Evolutionary conservation across 352 stramenopile genomes (phyloP).

Genomic region (Globisporangium radiosum): DNA sequence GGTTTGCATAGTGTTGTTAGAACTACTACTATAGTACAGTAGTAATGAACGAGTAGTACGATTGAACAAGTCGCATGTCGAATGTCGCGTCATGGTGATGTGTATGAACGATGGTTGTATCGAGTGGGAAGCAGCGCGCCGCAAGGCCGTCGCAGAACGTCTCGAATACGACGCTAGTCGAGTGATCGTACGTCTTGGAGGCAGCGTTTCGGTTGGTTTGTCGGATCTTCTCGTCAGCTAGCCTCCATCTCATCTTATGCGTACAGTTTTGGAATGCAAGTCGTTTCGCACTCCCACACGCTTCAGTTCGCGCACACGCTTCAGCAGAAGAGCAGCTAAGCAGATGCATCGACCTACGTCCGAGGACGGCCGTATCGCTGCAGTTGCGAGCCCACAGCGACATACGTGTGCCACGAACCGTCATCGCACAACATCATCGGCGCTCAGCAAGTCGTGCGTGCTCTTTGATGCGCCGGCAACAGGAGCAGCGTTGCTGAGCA

Average conservation of each 20-base stretch:
- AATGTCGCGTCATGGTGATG: too few species aligned
- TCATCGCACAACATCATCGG: slow-evolving; percentile 3
- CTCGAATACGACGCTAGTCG: too few species aligned
- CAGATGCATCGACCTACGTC: slow-evolving; percentile 10
- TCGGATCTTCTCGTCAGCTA: too few species aligned
- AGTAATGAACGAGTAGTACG: not conserved
- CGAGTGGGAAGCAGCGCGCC: too few species aligned
- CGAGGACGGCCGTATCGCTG: slow-evolving; percentile 1
- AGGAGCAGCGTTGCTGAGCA: not conserved
- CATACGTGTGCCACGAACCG: not conserved
- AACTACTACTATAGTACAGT: not conserved
- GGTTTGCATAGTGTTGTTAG: slow-evolving; percentile 23
- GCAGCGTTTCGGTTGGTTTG: too few species aligned
- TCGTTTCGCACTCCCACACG: not conserved
- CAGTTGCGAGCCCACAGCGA: not conserved
- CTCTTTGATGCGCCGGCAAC: slow-evolving; percentile 2
- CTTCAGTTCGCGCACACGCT: too few species aligned
- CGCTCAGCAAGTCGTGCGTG: slow-evolving; percentile 13
- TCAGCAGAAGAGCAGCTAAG: not conserved
- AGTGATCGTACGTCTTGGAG: too few species aligned
- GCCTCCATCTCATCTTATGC: too few species aligned
- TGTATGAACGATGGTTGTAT: too few species aligned
- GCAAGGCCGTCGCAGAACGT: too few species aligned
- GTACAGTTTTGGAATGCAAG: too few species aligned
- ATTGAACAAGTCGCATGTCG: not conserved